Conservation (phyloP, 306 rosid genomes). For the Abrus pulchellus region DNA sequence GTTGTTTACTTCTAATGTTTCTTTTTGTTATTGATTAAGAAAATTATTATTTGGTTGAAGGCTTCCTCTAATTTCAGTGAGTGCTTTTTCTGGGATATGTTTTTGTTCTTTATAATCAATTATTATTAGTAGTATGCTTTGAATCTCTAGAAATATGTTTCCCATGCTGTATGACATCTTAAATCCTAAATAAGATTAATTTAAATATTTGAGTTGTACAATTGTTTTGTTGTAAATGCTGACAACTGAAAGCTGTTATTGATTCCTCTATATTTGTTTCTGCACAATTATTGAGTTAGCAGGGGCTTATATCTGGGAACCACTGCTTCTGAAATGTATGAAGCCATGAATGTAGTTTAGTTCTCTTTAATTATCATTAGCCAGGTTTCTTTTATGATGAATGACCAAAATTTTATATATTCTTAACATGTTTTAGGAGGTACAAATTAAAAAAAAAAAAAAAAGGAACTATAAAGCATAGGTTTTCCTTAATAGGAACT, state of each 20-base stretch:
- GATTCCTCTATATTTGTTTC: not conserved
- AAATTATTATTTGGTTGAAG: conserved; percentile 19
- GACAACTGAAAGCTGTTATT: not conserved
- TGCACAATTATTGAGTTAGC: not conserved
- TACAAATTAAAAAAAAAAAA: not conserved
- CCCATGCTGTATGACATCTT: conserved; percentile 29
- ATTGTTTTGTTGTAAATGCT: conserved; percentile 14
- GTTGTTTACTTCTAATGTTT: conserved; percentile 34
- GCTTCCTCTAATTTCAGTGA: not conserved
- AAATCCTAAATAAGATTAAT: not conserved
- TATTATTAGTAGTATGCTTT: not conserved
- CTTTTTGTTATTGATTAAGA: not conserved
- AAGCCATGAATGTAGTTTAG: not conserved
- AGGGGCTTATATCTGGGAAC: conserved; percentile 3
- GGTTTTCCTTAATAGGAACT: not conserved
- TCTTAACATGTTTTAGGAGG: not conserved
- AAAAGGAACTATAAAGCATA: not conserved
- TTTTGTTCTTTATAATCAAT: conserved; percentile 1
- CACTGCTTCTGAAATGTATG: not conserved
- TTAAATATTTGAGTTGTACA: not conserved
- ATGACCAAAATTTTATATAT: not conserved
- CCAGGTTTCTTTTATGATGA: not conserved
- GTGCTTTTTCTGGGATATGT: conserved; percentile 2
- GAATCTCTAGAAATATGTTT: conserved; percentile 7
- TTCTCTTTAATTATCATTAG: not conserved